Evolutionary conservation across 495 filamentous ascomycete species (phyloP).

Genomic region (Lophium mytilinum): DNA sequence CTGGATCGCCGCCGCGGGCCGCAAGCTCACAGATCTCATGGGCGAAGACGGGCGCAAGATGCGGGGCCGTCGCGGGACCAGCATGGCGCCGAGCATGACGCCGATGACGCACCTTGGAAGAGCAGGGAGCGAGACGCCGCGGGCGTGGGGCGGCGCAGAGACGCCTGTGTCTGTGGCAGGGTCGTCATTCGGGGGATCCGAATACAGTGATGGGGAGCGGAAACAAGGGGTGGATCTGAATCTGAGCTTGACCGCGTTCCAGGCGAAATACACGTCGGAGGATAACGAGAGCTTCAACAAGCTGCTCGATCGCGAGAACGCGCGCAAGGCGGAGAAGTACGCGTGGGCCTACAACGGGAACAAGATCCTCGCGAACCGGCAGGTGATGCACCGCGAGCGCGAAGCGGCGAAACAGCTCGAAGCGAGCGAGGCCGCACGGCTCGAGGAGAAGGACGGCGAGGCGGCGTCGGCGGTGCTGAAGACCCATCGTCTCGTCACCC

Average conservation of each 20-base stretch:
- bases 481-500: conserved; percentile 36
- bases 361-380: conserved; percentile 78
- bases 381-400: conserved; percentile 60
- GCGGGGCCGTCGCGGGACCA: conserved; percentile 31
- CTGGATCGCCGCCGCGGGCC: conserved; percentile 78
- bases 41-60: conserved; percentile 43
- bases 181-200: conserved; percentile 19
- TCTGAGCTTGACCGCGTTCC: conserved; percentile 76
- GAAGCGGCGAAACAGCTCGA: conserved; percentile 46
- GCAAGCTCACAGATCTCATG: conserved; percentile 70
- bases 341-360: conserved; percentile 84
- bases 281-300: conserved; percentile 95
- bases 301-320: conserved; percentile 84
- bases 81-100: conserved; percentile 27
- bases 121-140: conserved; percentile 40
- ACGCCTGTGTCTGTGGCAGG: conserved; percentile 55
- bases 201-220: conserved; percentile 15
- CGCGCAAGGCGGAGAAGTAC: conserved; percentile 69
- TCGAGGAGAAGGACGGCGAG: conserved; percentile 16
- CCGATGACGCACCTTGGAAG: neutral
- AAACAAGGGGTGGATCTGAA: conserved; percentile 60
- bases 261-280: conserved; percentile 88
- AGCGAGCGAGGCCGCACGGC: conserved; percentile 26
- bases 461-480: conserved; percentile 5
- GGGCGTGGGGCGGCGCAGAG: conserved; percentile 48